Evolutionary conservation across 1,139 yeast species (phyloP).

Genomic region (Magnusiomyces suaveolens): DNA sequence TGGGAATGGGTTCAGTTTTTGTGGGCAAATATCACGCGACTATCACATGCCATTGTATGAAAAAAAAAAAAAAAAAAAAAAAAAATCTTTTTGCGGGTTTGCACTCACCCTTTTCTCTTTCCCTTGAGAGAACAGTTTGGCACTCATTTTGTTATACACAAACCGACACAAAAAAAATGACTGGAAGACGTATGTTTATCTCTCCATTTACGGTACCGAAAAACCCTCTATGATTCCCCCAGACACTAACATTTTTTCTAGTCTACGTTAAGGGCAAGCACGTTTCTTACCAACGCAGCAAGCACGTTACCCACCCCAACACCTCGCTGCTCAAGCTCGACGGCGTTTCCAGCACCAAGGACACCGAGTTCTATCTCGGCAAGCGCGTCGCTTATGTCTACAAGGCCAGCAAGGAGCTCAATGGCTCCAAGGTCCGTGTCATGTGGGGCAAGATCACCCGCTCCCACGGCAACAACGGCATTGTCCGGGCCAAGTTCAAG

Average conservation of each 20-base stretch:
- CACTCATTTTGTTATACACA: slow-evolving; percentile 4
- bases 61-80: background rate
- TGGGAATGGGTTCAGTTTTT: too few species aligned
- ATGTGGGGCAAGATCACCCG: slow-evolving; percentile 94
- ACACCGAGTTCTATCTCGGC: slow-evolving; percentile 98
- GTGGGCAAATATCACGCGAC: background rate
- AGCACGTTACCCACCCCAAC: slow-evolving; percentile 97
- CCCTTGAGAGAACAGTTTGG: slow-evolving; percentile 8
- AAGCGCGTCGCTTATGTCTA: slow-evolving; percentile 98
- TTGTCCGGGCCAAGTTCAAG: slow-evolving; percentile 98
- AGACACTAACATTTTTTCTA: slow-evolving; percentile 27
- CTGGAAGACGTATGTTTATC: slow-evolving; percentile 6
- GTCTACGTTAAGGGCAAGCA: slow-evolving; percentile 99
- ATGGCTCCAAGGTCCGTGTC: slow-evolving; percentile 98
- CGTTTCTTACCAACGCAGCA: slow-evolving; percentile 99
- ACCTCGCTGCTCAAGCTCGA: slow-evolving; percentile 93
- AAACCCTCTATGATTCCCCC: too few species aligned
- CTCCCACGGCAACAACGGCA: slow-evolving; percentile 98
- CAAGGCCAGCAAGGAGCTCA: slow-evolving; percentile 96
- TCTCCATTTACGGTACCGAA: too few species aligned
- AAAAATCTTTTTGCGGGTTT: background rate
- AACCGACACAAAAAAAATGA: slow-evolving; percentile 4
- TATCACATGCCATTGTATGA: background rate
- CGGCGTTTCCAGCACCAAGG: slow-evolving; percentile 86
- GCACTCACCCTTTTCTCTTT: background rate